A percentile compares a stretch with the other conserved stretches of the same genome.
These are phyloP conservation scores for Clitoria ternatea DNA, from an alignment of 306 rosid genomes.

Conservation along the genomic window DNA sequence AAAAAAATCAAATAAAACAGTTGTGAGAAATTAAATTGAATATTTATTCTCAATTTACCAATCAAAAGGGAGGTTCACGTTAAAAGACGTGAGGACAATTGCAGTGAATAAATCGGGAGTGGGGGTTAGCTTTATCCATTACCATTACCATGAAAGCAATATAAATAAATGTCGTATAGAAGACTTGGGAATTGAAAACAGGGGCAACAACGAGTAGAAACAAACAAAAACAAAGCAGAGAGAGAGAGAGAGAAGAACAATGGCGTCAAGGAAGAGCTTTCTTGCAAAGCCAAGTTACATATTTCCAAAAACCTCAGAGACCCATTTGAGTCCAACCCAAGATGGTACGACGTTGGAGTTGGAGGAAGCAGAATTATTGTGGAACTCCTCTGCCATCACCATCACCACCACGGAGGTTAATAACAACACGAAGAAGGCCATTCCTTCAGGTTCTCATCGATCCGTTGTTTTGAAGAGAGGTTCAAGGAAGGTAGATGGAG, in stretches of 20 bases:
- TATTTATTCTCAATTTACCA: not conserved
- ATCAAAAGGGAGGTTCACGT: conserved; percentile 23
- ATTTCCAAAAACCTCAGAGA: conserved; percentile 30
- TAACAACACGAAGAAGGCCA: not conserved
- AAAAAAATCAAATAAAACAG: too few species aligned
- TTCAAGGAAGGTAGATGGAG: not conserved
- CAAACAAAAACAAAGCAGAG: not conserved
- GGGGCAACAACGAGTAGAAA: not conserved
- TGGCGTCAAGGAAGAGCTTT: conserved; percentile 68
- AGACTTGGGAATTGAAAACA: conserved; percentile 6
- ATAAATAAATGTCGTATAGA: conserved; percentile 25
- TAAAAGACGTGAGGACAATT: conserved; percentile 7
- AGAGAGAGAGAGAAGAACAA: conserved; percentile 25
- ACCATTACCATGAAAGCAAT: conserved; percentile 11
- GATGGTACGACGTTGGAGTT: conserved; percentile 38
- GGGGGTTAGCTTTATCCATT: conserved; percentile 36
- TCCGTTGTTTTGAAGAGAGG: conserved; percentile 35
- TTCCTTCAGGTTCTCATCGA: conserved; percentile 18
- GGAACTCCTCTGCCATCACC: conserved; percentile 11
- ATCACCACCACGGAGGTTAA: not conserved
- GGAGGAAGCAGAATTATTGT: conserved; percentile 57
- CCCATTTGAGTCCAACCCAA: not conserved
- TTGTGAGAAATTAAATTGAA: too few species aligned
- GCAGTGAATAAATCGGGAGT: not conserved
- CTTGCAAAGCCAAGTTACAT: conserved; percentile 40